Percentiles rank a stretch among this genome's conserved stretches.
phyloP scores from a whole-genome alignment of 306 rosid species.

The Trifolium pratense region DNA sequence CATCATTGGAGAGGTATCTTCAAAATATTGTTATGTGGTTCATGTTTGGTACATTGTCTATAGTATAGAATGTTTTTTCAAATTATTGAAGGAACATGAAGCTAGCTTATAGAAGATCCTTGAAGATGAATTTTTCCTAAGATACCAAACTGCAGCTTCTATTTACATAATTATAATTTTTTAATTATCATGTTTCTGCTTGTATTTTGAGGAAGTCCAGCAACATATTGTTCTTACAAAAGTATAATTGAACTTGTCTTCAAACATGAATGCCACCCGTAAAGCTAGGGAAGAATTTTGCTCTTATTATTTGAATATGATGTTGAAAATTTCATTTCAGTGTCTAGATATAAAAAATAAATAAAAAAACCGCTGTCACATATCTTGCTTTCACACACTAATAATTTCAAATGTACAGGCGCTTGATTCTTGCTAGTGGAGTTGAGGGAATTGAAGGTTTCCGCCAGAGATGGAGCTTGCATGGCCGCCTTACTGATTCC shows the following conservation, averaged over 20 bases:
- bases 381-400: slow-evolving; percentile 12
- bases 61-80: background rate
- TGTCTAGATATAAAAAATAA: background rate
- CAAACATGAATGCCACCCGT: background rate
- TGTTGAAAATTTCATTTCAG: background rate
- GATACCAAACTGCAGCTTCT: slow-evolving; percentile 28
- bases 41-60: slow-evolving; percentile 6
- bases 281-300: slow-evolving; percentile 23
- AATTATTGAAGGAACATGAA: background rate
- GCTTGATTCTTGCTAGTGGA: slow-evolving; percentile 93
- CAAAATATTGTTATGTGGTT: slow-evolving; percentile 12
- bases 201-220: slow-evolving; percentile 13
- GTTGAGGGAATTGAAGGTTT: slow-evolving; percentile 83
- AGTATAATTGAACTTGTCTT: slow-evolving; percentile 9
- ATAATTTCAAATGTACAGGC: slow-evolving; percentile 58
- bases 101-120: slow-evolving; percentile 22
- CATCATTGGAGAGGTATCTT: slow-evolving; percentile 76
- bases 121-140: slow-evolving; percentile 20
- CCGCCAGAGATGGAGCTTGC: slow-evolving; percentile 93
- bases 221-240: slow-evolving; percentile 4
- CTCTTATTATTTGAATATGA: slow-evolving; percentile 17
- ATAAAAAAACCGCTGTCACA: background rate
- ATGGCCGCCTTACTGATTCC: slow-evolving; percentile 85
- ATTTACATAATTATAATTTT: background rate
- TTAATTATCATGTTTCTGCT: slow-evolving; percentile 4